phyloP scores from a whole-genome alignment of 2,329 filamentous ascomycete genomes.

The Aspergillus aculeatinus region DNA sequence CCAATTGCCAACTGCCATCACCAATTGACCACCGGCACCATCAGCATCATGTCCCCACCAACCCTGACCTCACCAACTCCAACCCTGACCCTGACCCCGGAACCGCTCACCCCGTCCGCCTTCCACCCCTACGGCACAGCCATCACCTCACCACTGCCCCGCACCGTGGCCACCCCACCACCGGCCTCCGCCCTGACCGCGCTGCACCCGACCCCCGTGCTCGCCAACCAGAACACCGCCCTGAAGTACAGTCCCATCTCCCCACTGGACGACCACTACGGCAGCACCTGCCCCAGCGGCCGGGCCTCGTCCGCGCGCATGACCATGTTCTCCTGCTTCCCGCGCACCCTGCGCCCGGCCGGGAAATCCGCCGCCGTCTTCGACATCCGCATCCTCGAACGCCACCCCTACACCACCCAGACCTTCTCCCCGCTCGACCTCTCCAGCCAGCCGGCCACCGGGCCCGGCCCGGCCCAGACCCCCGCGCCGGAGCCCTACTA shows the following conservation, averaged over 20 bases:
- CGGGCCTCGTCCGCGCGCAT: conserved; percentile 61
- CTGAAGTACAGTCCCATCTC: conserved; percentile 83
- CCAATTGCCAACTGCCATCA: too few relatives aligned
- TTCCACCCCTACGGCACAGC: conserved; percentile 84
- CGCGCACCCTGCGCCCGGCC: conserved; percentile 53
- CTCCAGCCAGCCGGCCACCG: conserved; percentile 29
- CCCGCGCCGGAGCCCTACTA: conserved; percentile 49
- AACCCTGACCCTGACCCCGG: conserved; percentile 53
- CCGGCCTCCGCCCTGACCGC: conserved; percentile 47
- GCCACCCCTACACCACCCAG: conserved; percentile 92
- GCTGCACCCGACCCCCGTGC: conserved; percentile 53
- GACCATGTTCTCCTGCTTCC: conserved; percentile 87
- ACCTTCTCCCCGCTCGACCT: conserved; percentile 79
- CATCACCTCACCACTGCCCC: conserved; percentile 67
- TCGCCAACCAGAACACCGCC: conserved; percentile 82
- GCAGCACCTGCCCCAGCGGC: conserved; percentile 39
- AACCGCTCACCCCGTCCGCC: conserved; percentile 64
- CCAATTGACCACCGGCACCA: background rate
- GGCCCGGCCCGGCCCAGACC: conserved; percentile 15
- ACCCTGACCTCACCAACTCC: conserved; percentile 33
- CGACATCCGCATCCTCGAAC: conserved; percentile 72
- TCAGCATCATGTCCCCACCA: conserved; percentile 30
- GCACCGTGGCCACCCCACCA: conserved; percentile 48
- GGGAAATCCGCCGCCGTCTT: conserved; percentile 47
- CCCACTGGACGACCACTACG: conserved; percentile 68